phyloP scores from a whole-genome alignment of 2,329 filamentous ascomycete species.

The Allantophomopsis cytisporea region DNA sequence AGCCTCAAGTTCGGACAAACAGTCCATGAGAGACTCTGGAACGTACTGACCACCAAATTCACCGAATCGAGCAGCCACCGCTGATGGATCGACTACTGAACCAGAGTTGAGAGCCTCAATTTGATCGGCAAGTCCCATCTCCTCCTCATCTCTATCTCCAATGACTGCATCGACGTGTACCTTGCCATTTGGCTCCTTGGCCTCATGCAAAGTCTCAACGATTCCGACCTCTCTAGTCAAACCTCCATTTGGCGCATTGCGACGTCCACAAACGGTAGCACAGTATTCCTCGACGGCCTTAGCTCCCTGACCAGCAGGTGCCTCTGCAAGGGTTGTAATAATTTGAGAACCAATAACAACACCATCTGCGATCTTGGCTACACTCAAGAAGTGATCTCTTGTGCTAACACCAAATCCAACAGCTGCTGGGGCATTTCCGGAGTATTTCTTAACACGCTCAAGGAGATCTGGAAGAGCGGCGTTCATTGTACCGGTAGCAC shows the following conservation, averaged over 20 bases:
- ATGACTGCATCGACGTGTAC: slow-evolving; percentile 60
- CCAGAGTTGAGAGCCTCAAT: slow-evolving; percentile 52
- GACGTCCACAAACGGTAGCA: slow-evolving; percentile 51
- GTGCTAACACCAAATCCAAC: slow-evolving; percentile 96
- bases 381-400: slow-evolving; percentile 78
- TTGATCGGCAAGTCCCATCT: slow-evolving; percentile 33
- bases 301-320: slow-evolving; percentile 49
- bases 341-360: slow-evolving; percentile 97
- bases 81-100: slow-evolving; percentile 26
- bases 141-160: slow-evolving; percentile 16
- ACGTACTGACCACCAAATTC: slow-evolving; percentile 97
- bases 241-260: slow-evolving; percentile 19
- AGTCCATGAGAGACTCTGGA: slow-evolving; percentile 96
- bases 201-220: slow-evolving; percentile 50
- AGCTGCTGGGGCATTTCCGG: slow-evolving; percentile 77
- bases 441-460: slow-evolving; percentile 79
- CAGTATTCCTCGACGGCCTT: slow-evolving; percentile 80
- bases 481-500: slow-evolving; percentile 73
- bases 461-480: slow-evolving; percentile 70
- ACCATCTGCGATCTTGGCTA: slow-evolving; percentile 76
- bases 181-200: slow-evolving; percentile 43
- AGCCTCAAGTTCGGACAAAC: slow-evolving; percentile 74
- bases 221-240: slow-evolving; percentile 53
- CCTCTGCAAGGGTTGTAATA: slow-evolving; percentile 63
- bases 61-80: slow-evolving; percentile 77